Base-by-base conservation (phyloP, 1,139 yeast species). In the Taiozyma sp. region DNA sequence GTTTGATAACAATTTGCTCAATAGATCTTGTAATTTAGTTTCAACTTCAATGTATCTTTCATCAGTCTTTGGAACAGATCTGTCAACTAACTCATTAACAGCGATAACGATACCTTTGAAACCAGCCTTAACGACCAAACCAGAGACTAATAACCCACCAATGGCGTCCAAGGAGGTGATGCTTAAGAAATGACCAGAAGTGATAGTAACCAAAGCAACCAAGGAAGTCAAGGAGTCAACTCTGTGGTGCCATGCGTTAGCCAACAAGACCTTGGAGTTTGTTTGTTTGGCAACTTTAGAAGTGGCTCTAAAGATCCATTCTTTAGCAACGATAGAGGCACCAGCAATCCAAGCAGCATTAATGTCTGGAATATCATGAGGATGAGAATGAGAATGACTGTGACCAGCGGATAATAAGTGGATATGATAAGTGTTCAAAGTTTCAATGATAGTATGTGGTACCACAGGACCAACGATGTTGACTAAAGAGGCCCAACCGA, bases 241-340 rank as follows among this genome's bases (percentile, higher is more conserved):
- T 56, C 99, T 77, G 64, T 93, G 99, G 66, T 93, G 99, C 98
- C 98, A 93, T 3, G 99, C 99, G 64, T 93, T 93, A 7, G 99
- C 99, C 47, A 89, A 84, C 50, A 93, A 75, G 6, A 93, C 98
- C 55, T 89, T 88, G 2, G 97, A 89, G 62, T 88, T 86, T 32
- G 90, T 80, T 54, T 76, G 72, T 44, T 75, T 72, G 3, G 97
- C 98, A 21, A 93, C 82, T 56, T 81, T 79, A 72, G 85, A 77
- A 0, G 99, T 93, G 16, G 88, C 87, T 52, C 81, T 81, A 69
- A 81, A 93, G 45, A 93, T 80, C 77, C 96, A 76, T 67, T 93
- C 99, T 64, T 93, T 93, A 46, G 90, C 79, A 3, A 77, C 77
- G 53, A 93, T 88, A 2, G 97, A 89, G 2, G 83, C 97, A 45